Evolutionary conservation across 2,329 filamentous ascomycete species (phyloP).

Genomic region (Xylariaceae sp.): DNA sequence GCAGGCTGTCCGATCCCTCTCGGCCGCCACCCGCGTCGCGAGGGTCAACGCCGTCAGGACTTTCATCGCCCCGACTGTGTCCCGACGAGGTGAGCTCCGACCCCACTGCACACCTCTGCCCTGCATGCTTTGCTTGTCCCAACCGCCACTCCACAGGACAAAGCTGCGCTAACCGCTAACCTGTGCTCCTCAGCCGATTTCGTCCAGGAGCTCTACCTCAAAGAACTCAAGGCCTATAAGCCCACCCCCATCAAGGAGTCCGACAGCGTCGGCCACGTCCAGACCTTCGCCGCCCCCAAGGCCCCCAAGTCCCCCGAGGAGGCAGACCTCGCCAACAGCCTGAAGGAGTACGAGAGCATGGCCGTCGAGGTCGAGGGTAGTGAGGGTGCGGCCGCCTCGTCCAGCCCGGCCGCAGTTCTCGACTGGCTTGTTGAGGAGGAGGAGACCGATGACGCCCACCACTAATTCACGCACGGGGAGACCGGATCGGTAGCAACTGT

Average conservation of each 20-base stretch:
- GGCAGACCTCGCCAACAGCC: slow-evolving; percentile 81
- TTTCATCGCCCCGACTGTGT: slow-evolving; percentile 59
- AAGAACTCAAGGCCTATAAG: slow-evolving; percentile 96
- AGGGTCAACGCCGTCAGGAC: slow-evolving; percentile 46
- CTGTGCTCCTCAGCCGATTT: slow-evolving; percentile 68
- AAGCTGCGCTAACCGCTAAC: slow-evolving; percentile 10
- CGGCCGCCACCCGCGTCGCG: slow-evolving; percentile 48
- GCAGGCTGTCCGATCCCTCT: slow-evolving; percentile 47
- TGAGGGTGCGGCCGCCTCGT: slow-evolving; percentile 57
- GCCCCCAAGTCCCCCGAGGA: slow-evolving; percentile 88
- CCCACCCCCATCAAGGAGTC: slow-evolving; percentile 73
- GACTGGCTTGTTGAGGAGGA: slow-evolving; percentile 84
- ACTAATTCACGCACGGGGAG: slow-evolving; percentile 36
- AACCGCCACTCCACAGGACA: not conserved
- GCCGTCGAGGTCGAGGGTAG: slow-evolving; percentile 92
- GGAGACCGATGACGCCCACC: slow-evolving; percentile 50
- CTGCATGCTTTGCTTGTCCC: not conserved
- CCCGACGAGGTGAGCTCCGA: slow-evolving; percentile 54
- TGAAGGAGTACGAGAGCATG: slow-evolving; percentile 93
- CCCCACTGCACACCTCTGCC: slow-evolving; percentile 20
- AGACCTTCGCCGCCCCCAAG: slow-evolving; percentile 77
- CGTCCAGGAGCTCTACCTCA: slow-evolving; percentile 96
- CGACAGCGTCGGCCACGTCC: slow-evolving; percentile 86
- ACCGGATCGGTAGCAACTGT: not conserved
- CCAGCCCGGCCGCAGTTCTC: slow-evolving; percentile 54